These are phyloP conservation scores for Solanum gandarillasii DNA, from an alignment of 257 asterid species.

Conservation along the genomic window DNA sequence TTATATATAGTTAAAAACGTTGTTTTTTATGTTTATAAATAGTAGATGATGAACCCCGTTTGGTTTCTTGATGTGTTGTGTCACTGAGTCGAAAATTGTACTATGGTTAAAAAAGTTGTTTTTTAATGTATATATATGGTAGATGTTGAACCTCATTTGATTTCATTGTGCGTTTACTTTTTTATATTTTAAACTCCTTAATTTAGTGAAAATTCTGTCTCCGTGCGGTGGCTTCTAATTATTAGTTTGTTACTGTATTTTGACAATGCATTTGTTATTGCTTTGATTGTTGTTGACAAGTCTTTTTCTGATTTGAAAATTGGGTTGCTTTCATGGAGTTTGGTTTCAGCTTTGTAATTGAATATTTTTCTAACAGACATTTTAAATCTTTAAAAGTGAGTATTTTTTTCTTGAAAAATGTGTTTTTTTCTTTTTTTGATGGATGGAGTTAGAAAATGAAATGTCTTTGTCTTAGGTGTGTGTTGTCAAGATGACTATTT, in stretches of 20 bases:
- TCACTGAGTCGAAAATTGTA: no score
- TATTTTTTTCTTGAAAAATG: neutral
- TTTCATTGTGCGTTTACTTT: neutral
- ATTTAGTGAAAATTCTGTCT: neutral
- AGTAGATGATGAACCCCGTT: neutral
- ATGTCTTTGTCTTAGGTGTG: conserved; percentile 20
- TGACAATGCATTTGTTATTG: conserved; percentile 1
- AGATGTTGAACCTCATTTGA: neutral
- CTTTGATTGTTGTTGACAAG: conserved; percentile 28
- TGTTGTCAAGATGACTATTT: conserved; percentile 15
- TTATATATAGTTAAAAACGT: no score
- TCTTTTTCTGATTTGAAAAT: conserved; percentile 39
- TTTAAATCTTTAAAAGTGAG: neutral
- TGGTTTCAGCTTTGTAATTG: conserved; percentile 6
- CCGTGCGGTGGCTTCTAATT: neutral
- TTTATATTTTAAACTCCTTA: neutral
- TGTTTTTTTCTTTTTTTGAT: neutral
- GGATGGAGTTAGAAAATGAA: neutral
- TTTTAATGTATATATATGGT: no score
- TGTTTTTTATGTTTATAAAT: no score
- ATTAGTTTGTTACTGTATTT: conserved; percentile 2
- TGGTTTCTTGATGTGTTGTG: neutral
- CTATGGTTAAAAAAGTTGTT: no score
- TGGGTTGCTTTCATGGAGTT: conserved; percentile 39
- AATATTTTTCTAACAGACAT: conserved; percentile 1